Conservation (phyloP, 495 filamentous ascomycete genomes). For the Hypoxylon fuscum region DNA sequence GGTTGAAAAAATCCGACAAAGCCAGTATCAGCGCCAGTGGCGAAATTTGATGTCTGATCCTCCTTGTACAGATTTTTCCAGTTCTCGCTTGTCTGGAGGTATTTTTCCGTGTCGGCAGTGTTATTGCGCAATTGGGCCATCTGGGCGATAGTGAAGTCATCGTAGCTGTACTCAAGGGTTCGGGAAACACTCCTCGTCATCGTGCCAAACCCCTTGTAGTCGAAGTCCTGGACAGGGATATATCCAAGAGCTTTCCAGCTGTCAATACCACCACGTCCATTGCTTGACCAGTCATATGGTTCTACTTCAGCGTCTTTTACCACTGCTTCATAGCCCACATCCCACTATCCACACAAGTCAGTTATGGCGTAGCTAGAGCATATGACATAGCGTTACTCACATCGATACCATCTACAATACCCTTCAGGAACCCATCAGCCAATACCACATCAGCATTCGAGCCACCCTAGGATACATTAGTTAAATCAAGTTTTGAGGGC, state of each 20-base stretch:
- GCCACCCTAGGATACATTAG: conserved; percentile 64
- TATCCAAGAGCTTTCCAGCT: conserved; percentile 75
- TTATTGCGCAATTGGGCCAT: conserved; percentile 67
- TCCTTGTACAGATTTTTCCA: conserved; percentile 75
- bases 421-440: conserved; percentile 75
- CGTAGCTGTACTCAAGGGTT: conserved; percentile 80
- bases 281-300: conserved; percentile 73
- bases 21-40: conserved; percentile 66
- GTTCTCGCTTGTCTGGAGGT: conserved; percentile 66
- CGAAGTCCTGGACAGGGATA: conserved; percentile 74
- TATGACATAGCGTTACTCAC: conserved; percentile 38
- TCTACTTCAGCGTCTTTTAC: conserved; percentile 80
- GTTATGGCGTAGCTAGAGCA: background rate
- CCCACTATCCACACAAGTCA: conserved; percentile 56
- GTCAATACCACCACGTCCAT: conserved; percentile 73
- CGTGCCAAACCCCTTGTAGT: conserved; percentile 71
- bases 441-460: conserved; percentile 83
- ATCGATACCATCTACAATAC: conserved; percentile 68
- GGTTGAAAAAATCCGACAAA: conserved; percentile 77
- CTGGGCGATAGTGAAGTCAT: conserved; percentile 77
- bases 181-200: conserved; percentile 76
- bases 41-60: conserved; percentile 65
- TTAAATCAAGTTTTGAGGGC: background rate
- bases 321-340: conserved; percentile 74
- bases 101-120: conserved; percentile 66